These are phyloP conservation scores for Bacidia rubella DNA, from an alignment of 495 filamentous ascomycete species.

Conservation along the genomic window DNA sequence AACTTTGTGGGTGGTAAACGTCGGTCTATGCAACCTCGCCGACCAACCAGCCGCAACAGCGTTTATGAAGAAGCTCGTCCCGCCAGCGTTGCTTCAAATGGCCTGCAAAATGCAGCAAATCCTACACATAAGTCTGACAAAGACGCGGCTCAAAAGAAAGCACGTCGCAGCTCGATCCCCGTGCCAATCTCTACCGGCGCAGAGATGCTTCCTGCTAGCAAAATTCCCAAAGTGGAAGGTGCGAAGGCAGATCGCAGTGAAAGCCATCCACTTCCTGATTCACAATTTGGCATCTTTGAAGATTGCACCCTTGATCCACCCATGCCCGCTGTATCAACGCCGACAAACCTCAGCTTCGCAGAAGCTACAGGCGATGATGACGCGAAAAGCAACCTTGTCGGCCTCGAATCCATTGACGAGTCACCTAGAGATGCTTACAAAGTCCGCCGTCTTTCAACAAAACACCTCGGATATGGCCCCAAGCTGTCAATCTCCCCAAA, in stretches of 20 bases:
- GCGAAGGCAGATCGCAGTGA: no score
- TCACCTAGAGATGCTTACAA: constrained; percentile 17
- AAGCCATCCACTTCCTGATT: background rate
- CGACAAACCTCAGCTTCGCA: no score
- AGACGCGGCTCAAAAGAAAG: background rate
- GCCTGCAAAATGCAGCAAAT: background rate
- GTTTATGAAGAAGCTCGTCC: constrained; percentile 9
- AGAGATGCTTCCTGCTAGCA: background rate
- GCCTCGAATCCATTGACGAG: constrained; percentile 17
- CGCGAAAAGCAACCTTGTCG: background rate
- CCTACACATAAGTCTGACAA: background rate
- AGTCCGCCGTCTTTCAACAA: constrained; percentile 15
- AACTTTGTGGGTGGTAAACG: constrained; percentile 19
- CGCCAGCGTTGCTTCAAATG: background rate
- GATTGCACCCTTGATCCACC: background rate
- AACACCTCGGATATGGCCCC: constrained; percentile 17
- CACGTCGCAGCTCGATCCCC: background rate
- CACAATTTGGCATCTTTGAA: background rate
- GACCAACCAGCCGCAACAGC: constrained; percentile 15
- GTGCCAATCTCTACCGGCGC: background rate
- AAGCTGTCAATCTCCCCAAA: constrained; percentile 24
- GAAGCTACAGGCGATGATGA: background rate
- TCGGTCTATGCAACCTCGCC: constrained; percentile 12
- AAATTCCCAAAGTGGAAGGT: background rate
- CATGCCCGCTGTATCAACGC: background rate